Percentiles rank a stretch among this genome's conserved stretches.
Evolutionary conservation across 495 filamentous ascomycete genomes (phyloP).

Genomic region (Wilcoxina mikolae): DNA sequence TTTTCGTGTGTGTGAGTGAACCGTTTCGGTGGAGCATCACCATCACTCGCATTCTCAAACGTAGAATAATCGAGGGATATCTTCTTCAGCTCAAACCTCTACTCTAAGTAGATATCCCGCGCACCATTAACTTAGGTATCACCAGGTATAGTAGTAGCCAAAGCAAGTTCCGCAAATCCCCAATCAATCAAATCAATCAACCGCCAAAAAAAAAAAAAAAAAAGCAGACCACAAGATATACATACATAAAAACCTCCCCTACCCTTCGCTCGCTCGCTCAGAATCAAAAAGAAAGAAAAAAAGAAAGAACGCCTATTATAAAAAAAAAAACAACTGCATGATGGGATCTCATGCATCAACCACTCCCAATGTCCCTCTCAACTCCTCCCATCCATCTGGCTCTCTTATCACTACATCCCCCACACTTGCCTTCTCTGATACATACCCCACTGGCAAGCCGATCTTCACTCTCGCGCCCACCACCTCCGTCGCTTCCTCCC

Average conservation of each 20-base stretch:
- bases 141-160: too few species aligned
- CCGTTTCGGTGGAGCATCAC: too few species aligned
- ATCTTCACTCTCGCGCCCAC: neutral
- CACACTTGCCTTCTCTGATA: neutral
- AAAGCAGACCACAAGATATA: conserved; percentile 4
- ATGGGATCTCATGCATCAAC: neutral
- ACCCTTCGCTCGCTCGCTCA: neutral
- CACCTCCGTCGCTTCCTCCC: neutral
- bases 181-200: too few species aligned
- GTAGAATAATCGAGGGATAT: too few species aligned
- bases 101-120: too few species aligned
- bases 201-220: conserved; percentile 6
- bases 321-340: neutral
- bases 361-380: conserved; percentile 24
- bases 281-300: conserved; percentile 15
- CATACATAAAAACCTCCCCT: neutral
- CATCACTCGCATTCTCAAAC: too few species aligned
- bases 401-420: conserved; percentile 29
- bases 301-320: neutral
- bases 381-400: conserved; percentile 30
- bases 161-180: too few species aligned
- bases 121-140: too few species aligned
- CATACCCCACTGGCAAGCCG: neutral
- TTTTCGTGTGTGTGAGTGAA: too few species aligned
- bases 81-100: too few species aligned